Percentiles rank a stretch among this genome's conserved stretches.
Evolutionary conservation across 2,329 filamentous ascomycete species (phyloP).

Genomic region (Dactylellina leptospora): DNA sequence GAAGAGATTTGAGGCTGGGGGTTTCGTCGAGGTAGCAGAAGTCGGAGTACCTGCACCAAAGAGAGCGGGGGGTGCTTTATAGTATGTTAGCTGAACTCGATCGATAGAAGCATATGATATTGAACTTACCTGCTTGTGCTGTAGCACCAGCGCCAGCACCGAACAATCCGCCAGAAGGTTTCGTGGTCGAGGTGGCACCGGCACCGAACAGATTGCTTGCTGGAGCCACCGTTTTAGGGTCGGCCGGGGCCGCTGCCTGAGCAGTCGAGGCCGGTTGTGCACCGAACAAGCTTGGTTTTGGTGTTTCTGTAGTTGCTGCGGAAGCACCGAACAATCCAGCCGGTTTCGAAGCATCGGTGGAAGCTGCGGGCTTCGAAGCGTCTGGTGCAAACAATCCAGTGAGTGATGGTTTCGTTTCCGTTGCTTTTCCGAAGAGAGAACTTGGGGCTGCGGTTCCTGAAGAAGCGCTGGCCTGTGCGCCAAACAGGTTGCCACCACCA

Average conservation of each 20-base stretch:
- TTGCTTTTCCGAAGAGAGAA: conserved; percentile 55
- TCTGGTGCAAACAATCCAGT: conserved; percentile 59
- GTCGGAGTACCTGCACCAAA: conserved; percentile 29
- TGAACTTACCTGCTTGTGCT: conserved; percentile 23
- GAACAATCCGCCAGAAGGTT: conserved; percentile 10
- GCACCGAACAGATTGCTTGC: conserved; percentile 30
- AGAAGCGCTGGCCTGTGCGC: conserved; percentile 48
- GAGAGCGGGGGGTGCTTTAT: background rate
- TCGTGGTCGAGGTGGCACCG: conserved; percentile 5
- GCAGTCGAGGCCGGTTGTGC: conserved; percentile 38
- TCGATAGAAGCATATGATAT: background rate
- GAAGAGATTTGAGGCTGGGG: conserved; percentile 50
- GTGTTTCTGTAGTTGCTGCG: conserved; percentile 36
- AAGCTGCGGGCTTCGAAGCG: conserved; percentile 54
- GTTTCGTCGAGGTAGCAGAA: conserved; percentile 30
- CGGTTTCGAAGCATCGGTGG: conserved; percentile 29
- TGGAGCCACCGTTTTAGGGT: conserved; percentile 10
- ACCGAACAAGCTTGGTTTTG: conserved; percentile 58
- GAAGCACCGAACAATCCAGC: background rate
- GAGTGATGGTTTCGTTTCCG: conserved; percentile 59
- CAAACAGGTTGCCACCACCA: conserved; percentile 6
- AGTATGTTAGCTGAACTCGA: conserved; percentile 2
- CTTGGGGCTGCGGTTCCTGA: conserved; percentile 50
- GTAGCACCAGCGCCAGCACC: conserved; percentile 9
- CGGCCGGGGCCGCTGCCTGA: conserved; percentile 8